These are phyloP conservation scores for Elaeis oleifera DNA, from an alignment of 202 grass and related monocot species.

Conservation along the genomic window DNA sequence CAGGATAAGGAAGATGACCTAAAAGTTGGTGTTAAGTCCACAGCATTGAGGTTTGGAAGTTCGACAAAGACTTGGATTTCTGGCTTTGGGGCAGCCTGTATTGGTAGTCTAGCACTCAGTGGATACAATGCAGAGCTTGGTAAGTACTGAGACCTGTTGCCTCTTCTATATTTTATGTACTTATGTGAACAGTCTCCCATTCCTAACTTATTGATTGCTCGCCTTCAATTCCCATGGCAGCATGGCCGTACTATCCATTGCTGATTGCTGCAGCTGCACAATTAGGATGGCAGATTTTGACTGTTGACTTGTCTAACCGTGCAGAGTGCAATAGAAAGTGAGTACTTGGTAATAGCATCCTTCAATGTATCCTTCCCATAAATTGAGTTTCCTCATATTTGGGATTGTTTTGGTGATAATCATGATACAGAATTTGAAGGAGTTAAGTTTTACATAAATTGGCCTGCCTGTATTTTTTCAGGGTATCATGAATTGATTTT, in stretches of 20 bases:
- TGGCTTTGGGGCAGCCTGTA: conserved; percentile 53
- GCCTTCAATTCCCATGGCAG: conserved; percentile 37
- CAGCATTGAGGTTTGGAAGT: conserved; percentile 70
- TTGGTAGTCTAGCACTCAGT: conserved; percentile 50
- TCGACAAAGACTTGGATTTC: conserved; percentile 68
- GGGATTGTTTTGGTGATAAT: too few relatives aligned
- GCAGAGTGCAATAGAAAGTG: conserved; percentile 80
- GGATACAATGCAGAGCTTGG: conserved; percentile 84
- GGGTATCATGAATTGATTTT: too few relatives aligned
- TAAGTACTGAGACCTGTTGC: conserved; percentile 19
- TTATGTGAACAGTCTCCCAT: background rate
- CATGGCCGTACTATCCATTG: conserved; percentile 69
- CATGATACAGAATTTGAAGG: too few relatives aligned
- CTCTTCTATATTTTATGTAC: background rate
- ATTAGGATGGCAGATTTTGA: conserved; percentile 69
- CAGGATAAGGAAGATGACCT: conserved; percentile 91
- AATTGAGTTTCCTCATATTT: too few relatives aligned
- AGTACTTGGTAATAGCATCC: conserved; percentile 3
- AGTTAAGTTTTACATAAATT: too few relatives aligned
- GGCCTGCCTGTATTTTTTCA: too few relatives aligned
- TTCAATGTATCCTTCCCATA: too few relatives aligned
- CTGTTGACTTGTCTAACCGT: conserved; percentile 59
- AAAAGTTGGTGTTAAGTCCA: conserved; percentile 80
- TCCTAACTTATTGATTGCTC: conserved; percentile 16
- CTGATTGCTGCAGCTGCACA: conserved; percentile 50